Conservation (phyloP, 768 basidiomycete genomes). For the Xerocomellus intermedius region DNA sequence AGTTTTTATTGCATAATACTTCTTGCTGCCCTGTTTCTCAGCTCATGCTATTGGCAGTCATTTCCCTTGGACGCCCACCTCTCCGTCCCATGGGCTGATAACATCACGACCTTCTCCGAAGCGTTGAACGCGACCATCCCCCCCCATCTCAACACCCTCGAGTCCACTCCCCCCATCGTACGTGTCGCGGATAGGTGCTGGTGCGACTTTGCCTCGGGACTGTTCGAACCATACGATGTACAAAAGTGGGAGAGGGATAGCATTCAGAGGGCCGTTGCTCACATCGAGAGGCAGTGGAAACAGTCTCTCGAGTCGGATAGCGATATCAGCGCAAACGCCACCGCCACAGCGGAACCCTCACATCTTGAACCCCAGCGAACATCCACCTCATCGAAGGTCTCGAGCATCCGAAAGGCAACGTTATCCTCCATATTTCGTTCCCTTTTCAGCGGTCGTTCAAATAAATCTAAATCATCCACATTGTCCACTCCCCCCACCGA, state of each 20-base stretch:
- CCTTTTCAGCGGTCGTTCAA: slow-evolving; percentile 18
- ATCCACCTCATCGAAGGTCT: slow-evolving; percentile 3
- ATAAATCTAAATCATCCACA: neutral
- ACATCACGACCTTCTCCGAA: slow-evolving; percentile 71
- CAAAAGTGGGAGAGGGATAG: slow-evolving; percentile 73
- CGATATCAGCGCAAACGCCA: slow-evolving; percentile 27
- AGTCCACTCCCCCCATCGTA: slow-evolving; percentile 53
- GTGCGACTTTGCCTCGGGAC: slow-evolving; percentile 70
- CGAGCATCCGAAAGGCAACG: slow-evolving; percentile 14
- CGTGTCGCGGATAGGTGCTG: slow-evolving; percentile 78
- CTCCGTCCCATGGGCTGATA: slow-evolving; percentile 61
- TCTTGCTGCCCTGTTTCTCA: slow-evolving; percentile 77
- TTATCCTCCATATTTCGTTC: slow-evolving; percentile 26
- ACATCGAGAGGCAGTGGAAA: slow-evolving; percentile 34
- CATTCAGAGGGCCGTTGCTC: slow-evolving; percentile 44
- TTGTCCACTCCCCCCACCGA: neutral
- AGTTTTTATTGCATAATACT: slow-evolving; percentile 89
- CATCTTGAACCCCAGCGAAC: slow-evolving; percentile 13
- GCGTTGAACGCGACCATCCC: slow-evolving; percentile 54
- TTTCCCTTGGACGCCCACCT: slow-evolving; percentile 64
- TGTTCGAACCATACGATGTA: slow-evolving; percentile 78
- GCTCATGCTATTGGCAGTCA: slow-evolving; percentile 90
- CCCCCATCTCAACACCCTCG: slow-evolving; percentile 36
- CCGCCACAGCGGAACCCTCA: slow-evolving; percentile 23
- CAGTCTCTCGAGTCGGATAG: slow-evolving; percentile 23